Percentiles rank a stretch among this genome's conserved stretches.
phyloP scores from a whole-genome alignment of 164 flowering plant genomes.

The Nymphaea thermarum region DNA sequence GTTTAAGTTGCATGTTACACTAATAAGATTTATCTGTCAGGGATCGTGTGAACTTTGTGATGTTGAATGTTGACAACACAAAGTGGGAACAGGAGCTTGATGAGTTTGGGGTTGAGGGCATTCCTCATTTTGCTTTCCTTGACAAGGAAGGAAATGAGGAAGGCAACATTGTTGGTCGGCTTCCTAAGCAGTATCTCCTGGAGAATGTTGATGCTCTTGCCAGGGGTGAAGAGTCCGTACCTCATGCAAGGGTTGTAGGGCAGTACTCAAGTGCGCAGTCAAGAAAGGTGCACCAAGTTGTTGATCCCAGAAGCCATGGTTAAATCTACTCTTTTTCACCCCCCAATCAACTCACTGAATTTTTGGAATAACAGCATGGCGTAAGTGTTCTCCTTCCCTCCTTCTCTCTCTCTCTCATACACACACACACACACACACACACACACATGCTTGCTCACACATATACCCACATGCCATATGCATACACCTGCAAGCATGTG shows the following conservation, averaged over 20 bases:
- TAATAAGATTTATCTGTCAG: conserved; percentile 16
- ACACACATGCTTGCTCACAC: too few relatives aligned
- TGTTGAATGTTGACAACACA: conserved; percentile 98
- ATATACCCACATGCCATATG: too few relatives aligned
- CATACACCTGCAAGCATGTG: too few relatives aligned
- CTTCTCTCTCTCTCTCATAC: background rate
- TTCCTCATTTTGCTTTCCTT: conserved; percentile 94
- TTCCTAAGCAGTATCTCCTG: conserved; percentile 52
- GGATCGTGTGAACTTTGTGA: conserved; percentile 86
- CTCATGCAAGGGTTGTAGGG: conserved; percentile 81
- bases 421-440: too few relatives aligned
- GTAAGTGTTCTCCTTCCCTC: too few relatives aligned
- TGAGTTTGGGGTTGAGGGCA: conserved; percentile 98
- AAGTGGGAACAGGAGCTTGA: conserved; percentile 99
- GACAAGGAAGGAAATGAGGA: conserved; percentile 87
- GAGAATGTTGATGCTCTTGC: conserved; percentile 87
- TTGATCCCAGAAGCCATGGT: conserved; percentile 64
- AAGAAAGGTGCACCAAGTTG: conserved; percentile 64
- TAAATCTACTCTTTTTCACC: background rate
- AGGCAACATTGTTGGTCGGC: conserved; percentile 85
- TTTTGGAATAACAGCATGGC: background rate
- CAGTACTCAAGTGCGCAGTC: conserved; percentile 71
- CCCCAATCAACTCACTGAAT: background rate
- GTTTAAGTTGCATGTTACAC: too few relatives aligned
- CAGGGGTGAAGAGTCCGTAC: conserved; percentile 60